phyloP scores from a whole-genome alignment of 2,329 filamentous ascomycete species.

The Microdochium bolleyi region DNA sequence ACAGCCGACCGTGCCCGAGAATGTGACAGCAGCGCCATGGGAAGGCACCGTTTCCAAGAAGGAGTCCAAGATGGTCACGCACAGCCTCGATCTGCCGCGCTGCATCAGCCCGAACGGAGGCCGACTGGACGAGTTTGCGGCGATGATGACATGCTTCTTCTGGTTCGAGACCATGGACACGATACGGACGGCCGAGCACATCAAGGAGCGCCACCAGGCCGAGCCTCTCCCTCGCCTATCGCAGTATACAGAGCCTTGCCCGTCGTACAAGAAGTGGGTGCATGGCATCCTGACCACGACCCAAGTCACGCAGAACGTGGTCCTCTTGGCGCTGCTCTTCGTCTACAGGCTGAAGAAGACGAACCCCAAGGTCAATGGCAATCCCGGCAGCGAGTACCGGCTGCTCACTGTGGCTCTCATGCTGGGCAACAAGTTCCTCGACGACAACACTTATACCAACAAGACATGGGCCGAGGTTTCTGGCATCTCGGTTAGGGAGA shows the following conservation, averaged over 20 bases:
- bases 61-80: slow-evolving; percentile 40
- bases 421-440: slow-evolving; percentile 97
- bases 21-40: slow-evolving; percentile 13
- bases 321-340: slow-evolving; percentile 82
- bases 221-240: slow-evolving; percentile 44
- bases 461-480: slow-evolving; percentile 99
- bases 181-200: slow-evolving; percentile 64
- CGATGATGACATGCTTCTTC: slow-evolving; percentile 91
- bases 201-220: slow-evolving; percentile 27
- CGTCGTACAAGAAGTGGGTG: slow-evolving; percentile 89
- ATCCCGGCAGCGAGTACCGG: slow-evolving; percentile 87
- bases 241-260: slow-evolving; percentile 65
- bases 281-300: slow-evolving; percentile 85
- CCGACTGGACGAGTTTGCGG: slow-evolving; percentile 74
- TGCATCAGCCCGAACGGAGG: slow-evolving; percentile 71
- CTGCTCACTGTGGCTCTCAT: slow-evolving; percentile 91
- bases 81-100: slow-evolving; percentile 63
- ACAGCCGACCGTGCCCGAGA: slow-evolving; percentile 25
- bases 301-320: slow-evolving; percentile 93
- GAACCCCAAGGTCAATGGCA: slow-evolving; percentile 83
- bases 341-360: slow-evolving; percentile 88
- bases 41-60: slow-evolving; percentile 24
- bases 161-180: slow-evolving; percentile 92
- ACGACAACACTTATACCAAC: slow-evolving; percentile 99
- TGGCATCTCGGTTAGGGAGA: slow-evolving; percentile 85